Base-by-base conservation (phyloP, 2,329 filamentous ascomycete species). In the Bimuria novae-zelandiae region DNA sequence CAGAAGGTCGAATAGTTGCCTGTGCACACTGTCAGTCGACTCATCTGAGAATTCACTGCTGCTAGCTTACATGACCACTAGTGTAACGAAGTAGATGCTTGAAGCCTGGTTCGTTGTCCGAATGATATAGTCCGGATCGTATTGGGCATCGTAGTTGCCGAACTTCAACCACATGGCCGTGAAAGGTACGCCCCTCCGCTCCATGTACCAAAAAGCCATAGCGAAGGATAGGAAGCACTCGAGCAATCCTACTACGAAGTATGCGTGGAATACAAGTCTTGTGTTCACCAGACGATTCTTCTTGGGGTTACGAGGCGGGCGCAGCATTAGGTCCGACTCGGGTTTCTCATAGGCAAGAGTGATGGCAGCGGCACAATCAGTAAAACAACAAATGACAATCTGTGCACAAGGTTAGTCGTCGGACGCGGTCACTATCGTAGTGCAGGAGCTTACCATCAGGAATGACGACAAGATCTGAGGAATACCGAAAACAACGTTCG, bases 1-100 rank as follows among this genome's bases (percentile, higher is more conserved):
- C 65, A 92, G 81, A 3, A 92, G 77, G 67, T 88, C 90, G 78
- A 91, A 91, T 79, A 86, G 87, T 79, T 90, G 87, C 80, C 81
- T 74, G n/a, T 36, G 4, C n/a, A 46, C 40, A 46, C 60, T 49
- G 62, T 61, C 44, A 52, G 43, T 30, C 12, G n/a, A 29, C 22
- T 29, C 14, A 8, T n/a, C 19, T 23, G 23, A 14, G 16, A 14
- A 17, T 12, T 25, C 23, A 4, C 33, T 17, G 14, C 7, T 7
- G 33, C 36, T 16, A 19, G 69, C 80, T 70, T 77, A 83, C 88
- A 92, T 90, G 43, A 92, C 85, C 2, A 93, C 89, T 19, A 93
- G 76, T 54, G 87, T 92, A 60, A 92, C 83, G 63, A 92, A 92
- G 72, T 92, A 92, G 54, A 93, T 86, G 14, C 85, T 89, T 32